phyloP scores from a whole-genome alignment of 495 filamentous ascomycete genomes.

The Amniculicola lignicola region DNA sequence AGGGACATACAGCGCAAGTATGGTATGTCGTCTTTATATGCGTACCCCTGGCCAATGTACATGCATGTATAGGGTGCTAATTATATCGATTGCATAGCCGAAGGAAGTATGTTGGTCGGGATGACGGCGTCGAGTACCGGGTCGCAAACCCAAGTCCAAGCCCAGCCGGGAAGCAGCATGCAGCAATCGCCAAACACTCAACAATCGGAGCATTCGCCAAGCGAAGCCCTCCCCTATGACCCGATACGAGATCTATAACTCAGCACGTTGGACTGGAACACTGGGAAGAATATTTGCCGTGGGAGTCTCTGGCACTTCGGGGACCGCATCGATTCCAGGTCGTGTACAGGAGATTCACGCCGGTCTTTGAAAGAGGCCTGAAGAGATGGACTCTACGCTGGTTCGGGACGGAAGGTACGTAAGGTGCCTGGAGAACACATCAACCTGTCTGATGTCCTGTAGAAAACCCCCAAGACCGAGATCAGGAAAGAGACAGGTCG shows the following conservation, averaged over 20 bases:
- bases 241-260: constrained; percentile 25
- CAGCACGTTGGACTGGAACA: neutral
- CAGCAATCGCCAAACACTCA: constrained; percentile 5
- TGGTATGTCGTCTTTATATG: constrained; percentile 26
- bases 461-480: neutral
- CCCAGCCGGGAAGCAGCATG: constrained; percentile 3
- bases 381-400: neutral
- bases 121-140: constrained; percentile 5
- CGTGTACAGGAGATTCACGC: neutral
- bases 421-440: neutral
- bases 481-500: neutral
- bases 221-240: constrained; percentile 22
- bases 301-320: neutral
- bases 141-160: neutral
- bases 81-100: constrained; percentile 26
- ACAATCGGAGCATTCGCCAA: constrained; percentile 6
- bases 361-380: neutral
- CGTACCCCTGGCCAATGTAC: constrained; percentile 3
- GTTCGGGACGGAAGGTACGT: neutral
- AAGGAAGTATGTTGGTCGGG: constrained; percentile 26
- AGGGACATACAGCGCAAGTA: constrained; percentile 27
- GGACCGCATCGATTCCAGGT: neutral
- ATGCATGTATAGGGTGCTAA: constrained; percentile 26
- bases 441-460: constrained; percentile 4
- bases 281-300: constrained; percentile 1